phyloP scores from a whole-genome alignment of 2,329 filamentous ascomycete species.

The Cladosporium sp. region DNA sequence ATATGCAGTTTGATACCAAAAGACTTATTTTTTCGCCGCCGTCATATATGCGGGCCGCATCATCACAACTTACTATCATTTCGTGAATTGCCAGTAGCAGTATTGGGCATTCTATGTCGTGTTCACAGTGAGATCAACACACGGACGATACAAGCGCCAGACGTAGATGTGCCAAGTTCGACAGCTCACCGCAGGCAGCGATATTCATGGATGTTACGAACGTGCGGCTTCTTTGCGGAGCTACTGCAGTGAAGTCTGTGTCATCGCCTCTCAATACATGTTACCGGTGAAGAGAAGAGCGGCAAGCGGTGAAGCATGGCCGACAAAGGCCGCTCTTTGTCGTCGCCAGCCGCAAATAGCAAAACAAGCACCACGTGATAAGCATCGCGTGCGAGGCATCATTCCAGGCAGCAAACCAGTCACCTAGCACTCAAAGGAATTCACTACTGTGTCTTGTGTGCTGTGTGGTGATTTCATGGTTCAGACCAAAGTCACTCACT shows the following conservation, averaged over 20 bases:
- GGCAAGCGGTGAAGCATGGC: background rate
- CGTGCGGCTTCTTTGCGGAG: background rate
- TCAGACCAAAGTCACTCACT: slow-evolving; percentile 5
- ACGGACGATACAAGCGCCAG: background rate
- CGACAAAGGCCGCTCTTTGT: slow-evolving; percentile 6
- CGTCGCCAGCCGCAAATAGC: background rate
- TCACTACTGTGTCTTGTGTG: background rate
- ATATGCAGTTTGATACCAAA: background rate
- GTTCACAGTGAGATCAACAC: background rate
- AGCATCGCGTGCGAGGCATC: background rate
- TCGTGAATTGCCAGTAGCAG: background rate
- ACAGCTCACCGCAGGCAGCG: background rate
- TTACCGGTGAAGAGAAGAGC: background rate
- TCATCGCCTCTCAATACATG: background rate
- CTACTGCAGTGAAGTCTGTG: background rate
- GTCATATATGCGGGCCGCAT: background rate
- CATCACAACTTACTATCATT: background rate
- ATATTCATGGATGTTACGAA: background rate
- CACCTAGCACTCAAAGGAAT: background rate
- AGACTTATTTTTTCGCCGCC: background rate
- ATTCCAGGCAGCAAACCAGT: background rate
- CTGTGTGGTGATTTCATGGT: slow-evolving; percentile 5
- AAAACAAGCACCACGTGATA: background rate
- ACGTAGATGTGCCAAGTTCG: background rate
- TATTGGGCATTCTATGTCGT: background rate